Base-by-base conservation (phyloP, 352 stramenopile species). In the Phytopythium litorale region DNA sequence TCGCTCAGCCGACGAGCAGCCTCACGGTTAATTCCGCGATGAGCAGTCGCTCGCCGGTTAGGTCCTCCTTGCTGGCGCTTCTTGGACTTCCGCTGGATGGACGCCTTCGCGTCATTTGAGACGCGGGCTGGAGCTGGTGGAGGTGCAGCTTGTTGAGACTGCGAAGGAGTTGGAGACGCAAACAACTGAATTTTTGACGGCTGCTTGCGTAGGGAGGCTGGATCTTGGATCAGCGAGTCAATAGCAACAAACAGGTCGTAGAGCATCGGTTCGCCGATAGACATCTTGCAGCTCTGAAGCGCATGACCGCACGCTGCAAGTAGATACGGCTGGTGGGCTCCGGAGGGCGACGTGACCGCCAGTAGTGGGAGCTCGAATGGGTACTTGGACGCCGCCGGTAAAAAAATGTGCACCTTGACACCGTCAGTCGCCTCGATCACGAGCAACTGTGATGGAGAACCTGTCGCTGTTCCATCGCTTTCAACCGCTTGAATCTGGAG, bases 231-330 rank as follows among this genome's bases (percentile, higher is more conserved):
- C 37, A 86, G 71, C 3, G 70, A 75, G 53, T 93, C 82, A 13
- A 92, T 70, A 1, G 81, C 74, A 48, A 89, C 82, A 54, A 76
- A 88, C 21, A 95, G 74, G 48, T 93, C 82, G 64, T 93, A 95
- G 18, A 95, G 72, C 73, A 92, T 86, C 2, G 87, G 87, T 18
- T 92, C 87, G 7, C 87, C 87, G 8, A 92, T 69, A 1, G 70
- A 72, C 15, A 71, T 73, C 11, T 71, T 62, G 33, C 74, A 84
- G n/a, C 75, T 78, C 51, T 86, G 75, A 13, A 89, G 69, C 7
- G 73, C 77, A 23, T 74, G 68, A 4, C 76, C 82, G 53, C 70
- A 80, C 8, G 76, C 68, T 54, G 63, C 68, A n/a, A 91, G 48
- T 4, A 84, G 65, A 61, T 87, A 73, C 3, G 68, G 71, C 56